Evolutionary conservation across 2,329 filamentous ascomycete species (phyloP).

Genomic region (Verticillium albo-atrum): DNA sequence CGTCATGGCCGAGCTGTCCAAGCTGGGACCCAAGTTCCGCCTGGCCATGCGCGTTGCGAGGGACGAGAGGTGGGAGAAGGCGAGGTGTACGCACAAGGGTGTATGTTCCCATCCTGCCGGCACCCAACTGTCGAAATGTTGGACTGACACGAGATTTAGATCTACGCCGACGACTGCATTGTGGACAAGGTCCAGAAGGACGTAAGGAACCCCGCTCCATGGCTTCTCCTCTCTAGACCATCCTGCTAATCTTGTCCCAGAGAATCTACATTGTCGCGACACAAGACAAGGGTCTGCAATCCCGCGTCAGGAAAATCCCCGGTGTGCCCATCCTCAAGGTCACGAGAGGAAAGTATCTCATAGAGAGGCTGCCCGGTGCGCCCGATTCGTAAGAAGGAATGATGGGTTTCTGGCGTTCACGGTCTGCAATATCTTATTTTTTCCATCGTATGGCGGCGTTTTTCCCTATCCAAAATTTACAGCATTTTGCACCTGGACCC

Average conservation of each 20-base stretch:
- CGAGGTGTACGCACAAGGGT: conserved; percentile 88
- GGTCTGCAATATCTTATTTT: too few species aligned
- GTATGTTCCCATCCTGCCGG: conserved; percentile 25
- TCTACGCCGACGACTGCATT: conserved; percentile 81
- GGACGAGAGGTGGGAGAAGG: conserved; percentile 81
- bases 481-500: not conserved
- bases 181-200: conserved; percentile 66
- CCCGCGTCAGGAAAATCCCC: conserved; percentile 66
- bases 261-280: conserved; percentile 75
- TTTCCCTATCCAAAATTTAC: not conserved
- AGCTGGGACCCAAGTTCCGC: conserved; percentile 82
- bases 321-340: conserved; percentile 62
- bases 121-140: not conserved
- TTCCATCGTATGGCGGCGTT: not conserved
- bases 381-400: conserved; percentile 48
- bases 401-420: not conserved
- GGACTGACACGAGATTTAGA: conserved; percentile 47
- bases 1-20: conserved; percentile 63
- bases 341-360: conserved; percentile 85
- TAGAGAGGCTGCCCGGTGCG: conserved; percentile 84
- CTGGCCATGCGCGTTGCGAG: conserved; percentile 81
- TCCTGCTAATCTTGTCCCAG: not conserved
- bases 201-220: not conserved
- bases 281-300: conserved; percentile 75
- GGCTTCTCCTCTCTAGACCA: not conserved